Percentiles rank a stretch among this genome's conserved stretches.
Conservation (phyloP, 345 rosid genomes). For the Heritiera fomes region DNA sequence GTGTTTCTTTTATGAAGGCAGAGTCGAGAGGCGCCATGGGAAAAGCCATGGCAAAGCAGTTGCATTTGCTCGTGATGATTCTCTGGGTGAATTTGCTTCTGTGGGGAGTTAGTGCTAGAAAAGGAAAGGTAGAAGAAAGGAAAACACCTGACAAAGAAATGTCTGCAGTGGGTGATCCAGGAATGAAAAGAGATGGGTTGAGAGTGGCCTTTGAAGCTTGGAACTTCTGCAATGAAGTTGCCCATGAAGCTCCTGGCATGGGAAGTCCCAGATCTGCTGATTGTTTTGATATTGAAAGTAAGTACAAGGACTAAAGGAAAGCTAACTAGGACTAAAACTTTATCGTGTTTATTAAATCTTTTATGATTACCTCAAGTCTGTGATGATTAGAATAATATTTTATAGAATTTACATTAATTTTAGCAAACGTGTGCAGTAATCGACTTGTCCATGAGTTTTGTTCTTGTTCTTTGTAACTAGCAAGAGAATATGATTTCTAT, state of each 20-base stretch:
- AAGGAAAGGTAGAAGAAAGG: background rate
- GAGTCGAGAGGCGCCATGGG: constrained; percentile 16
- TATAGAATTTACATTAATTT: background rate
- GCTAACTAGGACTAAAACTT: background rate
- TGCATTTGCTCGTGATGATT: constrained; percentile 17
- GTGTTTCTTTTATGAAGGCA: background rate
- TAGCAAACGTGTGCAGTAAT: background rate
- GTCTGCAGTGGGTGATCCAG: constrained; percentile 82
- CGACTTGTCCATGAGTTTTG: background rate
- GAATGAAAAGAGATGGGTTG: constrained; percentile 73
- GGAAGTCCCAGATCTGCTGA: constrained; percentile 91
- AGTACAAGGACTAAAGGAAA: constrained; percentile 17
- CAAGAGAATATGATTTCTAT: background rate
- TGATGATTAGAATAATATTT: background rate
- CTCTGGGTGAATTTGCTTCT: constrained; percentile 30
- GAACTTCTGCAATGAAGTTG: constrained; percentile 94
- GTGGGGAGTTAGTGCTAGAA: constrained; percentile 13
- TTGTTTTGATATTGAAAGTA: constrained; percentile 62
- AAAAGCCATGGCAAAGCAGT: constrained; percentile 26
- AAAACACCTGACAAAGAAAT: background rate
- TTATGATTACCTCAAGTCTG: background rate
- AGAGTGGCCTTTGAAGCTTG: constrained; percentile 84
- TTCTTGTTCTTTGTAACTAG: background rate
- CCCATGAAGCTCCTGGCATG: constrained; percentile 65
- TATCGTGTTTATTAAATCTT: background rate